phyloP scores from a whole-genome alignment of 192 early-diverging fungal genomes.

The Lunasporangiospora selenospora region DNA sequence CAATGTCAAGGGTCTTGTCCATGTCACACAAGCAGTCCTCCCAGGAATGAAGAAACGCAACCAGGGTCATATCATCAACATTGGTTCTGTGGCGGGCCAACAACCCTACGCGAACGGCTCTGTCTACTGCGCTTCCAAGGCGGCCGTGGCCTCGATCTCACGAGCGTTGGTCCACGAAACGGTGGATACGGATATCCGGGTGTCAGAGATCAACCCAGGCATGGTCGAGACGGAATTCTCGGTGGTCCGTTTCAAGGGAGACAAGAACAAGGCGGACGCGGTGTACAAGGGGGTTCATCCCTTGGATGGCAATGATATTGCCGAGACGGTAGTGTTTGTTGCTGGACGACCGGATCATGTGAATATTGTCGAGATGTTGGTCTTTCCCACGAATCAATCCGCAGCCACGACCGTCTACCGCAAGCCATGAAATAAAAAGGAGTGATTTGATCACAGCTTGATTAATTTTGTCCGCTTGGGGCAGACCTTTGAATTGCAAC shows the following conservation, averaged over 20 bases:
- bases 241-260: constrained; percentile 76
- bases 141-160: constrained; percentile 84
- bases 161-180: constrained; percentile 78
- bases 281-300: constrained; percentile 76
- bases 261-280: constrained; percentile 64
- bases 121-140: constrained; percentile 86
- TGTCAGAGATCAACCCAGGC: constrained; percentile 84
- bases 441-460: no score
- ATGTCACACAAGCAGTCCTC: constrained; percentile 79
- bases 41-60: constrained; percentile 75
- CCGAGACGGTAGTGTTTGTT: constrained; percentile 81
- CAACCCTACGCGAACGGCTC: constrained; percentile 75
- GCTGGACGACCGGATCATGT: constrained; percentile 77
- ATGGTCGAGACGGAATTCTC: constrained; percentile 89
- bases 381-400: constrained; percentile 46
- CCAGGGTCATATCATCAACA: constrained; percentile 84
- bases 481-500: no score
- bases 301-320: constrained; percentile 34
- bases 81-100: constrained; percentile 79
- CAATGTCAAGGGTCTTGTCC: constrained; percentile 91
- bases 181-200: constrained; percentile 70
- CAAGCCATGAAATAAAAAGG: no score
- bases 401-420: constrained; percentile 40
- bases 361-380: constrained; percentile 70
- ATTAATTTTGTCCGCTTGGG: no score